These are phyloP conservation scores for Adiantum capillusveneris DNA, from an alignment of 75 land plant genomes.

Conservation along the genomic window DNA sequence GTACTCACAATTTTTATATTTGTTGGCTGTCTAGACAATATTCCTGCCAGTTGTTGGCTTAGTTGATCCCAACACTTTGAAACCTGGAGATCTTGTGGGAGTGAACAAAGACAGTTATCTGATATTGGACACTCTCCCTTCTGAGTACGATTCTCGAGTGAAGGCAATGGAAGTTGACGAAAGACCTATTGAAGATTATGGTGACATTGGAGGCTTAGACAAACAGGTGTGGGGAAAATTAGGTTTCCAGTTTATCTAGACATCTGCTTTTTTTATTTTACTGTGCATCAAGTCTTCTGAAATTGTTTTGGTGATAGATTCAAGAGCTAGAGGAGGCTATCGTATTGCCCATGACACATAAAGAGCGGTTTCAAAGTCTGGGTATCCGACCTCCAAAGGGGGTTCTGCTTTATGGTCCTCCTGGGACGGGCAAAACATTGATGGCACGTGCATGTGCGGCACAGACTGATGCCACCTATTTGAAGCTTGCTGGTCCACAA, in stretches of 20 bases:
- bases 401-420: slow-evolving; percentile 95
- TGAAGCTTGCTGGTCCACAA: slow-evolving; percentile 96
- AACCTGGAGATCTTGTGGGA: slow-evolving; percentile 97
- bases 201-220: slow-evolving; percentile 97
- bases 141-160: slow-evolving; percentile 98
- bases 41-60: slow-evolving; percentile 98
- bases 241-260: too few species aligned
- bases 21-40: slow-evolving; percentile 67
- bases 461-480: slow-evolving; percentile 95
- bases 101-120: slow-evolving; percentile 98
- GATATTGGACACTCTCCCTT: slow-evolving; percentile 96
- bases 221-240: slow-evolving; percentile 58
- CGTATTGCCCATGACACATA: slow-evolving; percentile 98
- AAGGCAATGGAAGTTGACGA: slow-evolving; percentile 99
- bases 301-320: slow-evolving; percentile 39
- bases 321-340: slow-evolving; percentile 99
- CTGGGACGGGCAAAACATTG: slow-evolving; percentile 96
- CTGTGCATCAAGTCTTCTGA: neutral
- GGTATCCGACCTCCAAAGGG: slow-evolving; percentile 97
- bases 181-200: slow-evolving; percentile 98
- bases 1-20: too few species aligned
- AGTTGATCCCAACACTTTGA: slow-evolving; percentile 87
- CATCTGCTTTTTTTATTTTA: too few species aligned
- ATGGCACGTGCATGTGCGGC: slow-evolving; percentile 99
- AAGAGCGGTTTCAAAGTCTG: slow-evolving; percentile 86